Conservation (phyloP, 495 filamentous ascomycete species). For the Apiosordaria backusii region DNA sequence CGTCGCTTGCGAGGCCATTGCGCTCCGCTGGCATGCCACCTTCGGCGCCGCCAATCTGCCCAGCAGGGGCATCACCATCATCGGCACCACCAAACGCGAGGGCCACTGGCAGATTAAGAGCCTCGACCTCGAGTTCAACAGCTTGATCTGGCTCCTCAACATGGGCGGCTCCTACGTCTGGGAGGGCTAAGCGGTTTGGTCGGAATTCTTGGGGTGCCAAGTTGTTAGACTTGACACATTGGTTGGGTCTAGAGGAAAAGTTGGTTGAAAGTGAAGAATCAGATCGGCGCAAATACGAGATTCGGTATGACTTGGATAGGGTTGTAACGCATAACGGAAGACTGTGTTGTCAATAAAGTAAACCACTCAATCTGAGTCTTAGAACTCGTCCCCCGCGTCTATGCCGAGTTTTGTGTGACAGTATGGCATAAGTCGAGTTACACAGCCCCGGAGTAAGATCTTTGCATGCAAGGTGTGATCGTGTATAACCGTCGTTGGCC, state of each 20-base stretch:
- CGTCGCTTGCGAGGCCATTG: conserved; percentile 32
- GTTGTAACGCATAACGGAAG: conserved; percentile 3
- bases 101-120: conserved; percentile 33
- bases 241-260: neutral
- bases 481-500: neutral
- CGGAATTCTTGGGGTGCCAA: neutral
- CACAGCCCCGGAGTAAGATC: neutral
- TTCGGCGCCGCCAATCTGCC: conserved; percentile 35
- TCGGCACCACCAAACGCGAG: conserved; percentile 30
- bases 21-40: conserved; percentile 37
- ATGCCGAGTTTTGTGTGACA: neutral
- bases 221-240: neutral
- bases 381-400: neutral
- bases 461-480: neutral
- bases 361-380: neutral
- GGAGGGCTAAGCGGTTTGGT: conserved; percentile 27
- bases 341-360: neutral
- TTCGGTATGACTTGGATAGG: neutral
- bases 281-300: neutral
- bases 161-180: conserved; percentile 37
- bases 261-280: neutral
- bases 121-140: conserved; percentile 39
- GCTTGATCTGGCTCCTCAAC: conserved; percentile 37
- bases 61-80: conserved; percentile 33
- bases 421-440: neutral